Evolutionary conservation across 75 land plant genomes (phyloP).

Genomic region (Pinus taeda): DNA sequence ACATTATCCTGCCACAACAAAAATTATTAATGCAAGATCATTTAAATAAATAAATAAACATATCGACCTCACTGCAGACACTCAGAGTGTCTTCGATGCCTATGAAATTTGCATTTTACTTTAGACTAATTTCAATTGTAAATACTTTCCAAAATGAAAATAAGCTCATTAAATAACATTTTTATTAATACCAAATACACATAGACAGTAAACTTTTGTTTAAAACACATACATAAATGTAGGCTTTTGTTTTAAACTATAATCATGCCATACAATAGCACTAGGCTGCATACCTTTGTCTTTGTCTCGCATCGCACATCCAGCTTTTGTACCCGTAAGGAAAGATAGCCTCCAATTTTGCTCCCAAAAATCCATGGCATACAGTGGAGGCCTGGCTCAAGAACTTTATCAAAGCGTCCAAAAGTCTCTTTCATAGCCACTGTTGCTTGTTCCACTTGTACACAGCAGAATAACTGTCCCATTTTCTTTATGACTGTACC

Average conservation of each 20-base stretch:
- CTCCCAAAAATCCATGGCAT: slow-evolving; percentile 50
- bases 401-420: slow-evolving; percentile 49
- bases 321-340: slow-evolving; percentile 59
- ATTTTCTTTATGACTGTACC: slow-evolving; percentile 11
- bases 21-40: not conserved
- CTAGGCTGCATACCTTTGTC: slow-evolving; percentile 40
- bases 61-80: too few species aligned
- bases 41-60: not conserved
- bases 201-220: too few species aligned
- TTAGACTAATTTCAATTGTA: not conserved
- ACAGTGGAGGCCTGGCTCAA: slow-evolving; percentile 63
- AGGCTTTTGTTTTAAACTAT: too few species aligned
- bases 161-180: too few species aligned
- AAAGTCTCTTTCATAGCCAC: slow-evolving; percentile 52
- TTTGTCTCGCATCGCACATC: slow-evolving; percentile 75
- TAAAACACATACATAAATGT: too few species aligned
- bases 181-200: too few species aligned
- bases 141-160: not conserved
- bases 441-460: slow-evolving; percentile 48
- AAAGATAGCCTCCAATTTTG: slow-evolving; percentile 39
- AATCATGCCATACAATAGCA: too few species aligned
- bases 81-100: too few species aligned
- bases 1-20: slow-evolving; percentile 47
- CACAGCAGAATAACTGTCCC: slow-evolving; percentile 45
- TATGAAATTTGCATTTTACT: too few species aligned